Evolutionary conservation across 306 rosid genomes (phyloP).

Genomic region (Astragalus glycyphyllos): DNA sequence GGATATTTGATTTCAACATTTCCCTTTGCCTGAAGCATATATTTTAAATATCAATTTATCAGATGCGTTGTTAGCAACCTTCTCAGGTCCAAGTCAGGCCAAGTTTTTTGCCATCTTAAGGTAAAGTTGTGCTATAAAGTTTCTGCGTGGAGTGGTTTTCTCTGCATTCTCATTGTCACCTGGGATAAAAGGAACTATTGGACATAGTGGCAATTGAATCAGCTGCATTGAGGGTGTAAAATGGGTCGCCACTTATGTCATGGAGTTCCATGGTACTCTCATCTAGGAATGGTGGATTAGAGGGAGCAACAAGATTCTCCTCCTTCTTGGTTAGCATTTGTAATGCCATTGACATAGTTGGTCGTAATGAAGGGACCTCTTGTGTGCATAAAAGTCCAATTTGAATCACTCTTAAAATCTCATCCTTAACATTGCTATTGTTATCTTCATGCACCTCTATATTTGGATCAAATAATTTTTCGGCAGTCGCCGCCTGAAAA

Average conservation of each 20-base stretch:
- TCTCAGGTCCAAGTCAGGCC: neutral
- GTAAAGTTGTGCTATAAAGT: conserved; percentile 7
- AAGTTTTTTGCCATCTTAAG: conserved; percentile 16
- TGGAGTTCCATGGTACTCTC: conserved; percentile 84
- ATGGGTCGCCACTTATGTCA: conserved; percentile 57
- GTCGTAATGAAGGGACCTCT: conserved; percentile 73
- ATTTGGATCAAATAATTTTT: conserved; percentile 73
- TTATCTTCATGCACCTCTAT: conserved; percentile 56
- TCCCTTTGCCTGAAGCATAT: conserved; percentile 25
- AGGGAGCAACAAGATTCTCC: conserved; percentile 70
- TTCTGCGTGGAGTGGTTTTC: conserved; percentile 25
- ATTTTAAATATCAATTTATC: neutral
- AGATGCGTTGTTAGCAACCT: neutral
- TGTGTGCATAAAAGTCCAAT: conserved; percentile 91
- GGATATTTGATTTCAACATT: conserved; percentile 23
- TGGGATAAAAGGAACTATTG: conserved; percentile 72
- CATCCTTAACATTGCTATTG: conserved; percentile 47
- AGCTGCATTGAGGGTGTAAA: conserved; percentile 48
- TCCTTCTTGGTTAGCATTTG: conserved; percentile 76
- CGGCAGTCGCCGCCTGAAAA: conserved; percentile 66
- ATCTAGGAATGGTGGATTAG: conserved; percentile 87
- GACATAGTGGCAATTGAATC: conserved; percentile 73
- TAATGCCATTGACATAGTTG: conserved; percentile 77
- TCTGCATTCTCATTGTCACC: conserved; percentile 53
- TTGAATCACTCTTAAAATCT: conserved; percentile 71